phyloP scores from a whole-genome alignment of 495 filamentous ascomycete species.

The Hypoxylon cercidicola region DNA sequence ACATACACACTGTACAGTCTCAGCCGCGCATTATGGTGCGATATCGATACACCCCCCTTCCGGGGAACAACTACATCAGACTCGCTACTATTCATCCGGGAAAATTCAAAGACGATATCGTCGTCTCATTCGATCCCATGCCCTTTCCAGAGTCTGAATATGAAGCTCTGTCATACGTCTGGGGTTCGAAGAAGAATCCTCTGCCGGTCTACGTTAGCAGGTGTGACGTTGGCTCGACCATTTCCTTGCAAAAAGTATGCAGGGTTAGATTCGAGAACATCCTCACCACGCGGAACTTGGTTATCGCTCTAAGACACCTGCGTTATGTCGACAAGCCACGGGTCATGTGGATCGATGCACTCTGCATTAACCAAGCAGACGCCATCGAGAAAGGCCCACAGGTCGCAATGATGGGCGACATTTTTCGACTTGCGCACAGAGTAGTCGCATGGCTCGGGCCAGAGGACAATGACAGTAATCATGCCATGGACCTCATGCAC shows the following conservation, averaged over 20 bases:
- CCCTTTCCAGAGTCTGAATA: constrained; percentile 6
- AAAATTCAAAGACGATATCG: constrained; percentile 4
- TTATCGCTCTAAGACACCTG: constrained; percentile 10
- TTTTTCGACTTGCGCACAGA: constrained; percentile 38
- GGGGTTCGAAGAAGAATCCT: constrained; percentile 2
- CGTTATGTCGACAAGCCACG: constrained; percentile 11
- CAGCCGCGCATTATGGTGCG: constrained; percentile 1
- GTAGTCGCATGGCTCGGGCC: constrained; percentile 47
- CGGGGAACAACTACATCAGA: constrained; percentile 17
- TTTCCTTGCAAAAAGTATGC: background rate
- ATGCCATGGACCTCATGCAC: constrained; percentile 23
- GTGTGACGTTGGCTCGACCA: background rate
- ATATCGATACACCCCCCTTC: constrained; percentile 14
- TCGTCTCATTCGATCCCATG: constrained; percentile 12
- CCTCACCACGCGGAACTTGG: constrained; percentile 8
- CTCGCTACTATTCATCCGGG: constrained; percentile 17
- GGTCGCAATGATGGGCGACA: constrained; percentile 42
- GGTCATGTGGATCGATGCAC: constrained; percentile 24
- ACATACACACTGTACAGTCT: background rate
- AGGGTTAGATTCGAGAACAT: background rate
- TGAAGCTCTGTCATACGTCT: constrained; percentile 31
- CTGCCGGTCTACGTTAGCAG: constrained; percentile 4
- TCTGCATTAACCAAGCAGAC: constrained; percentile 29
- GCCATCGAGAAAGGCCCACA: constrained; percentile 40
- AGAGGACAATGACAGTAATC: constrained; percentile 17